Conservation (phyloP, 148 eudicot genomes). For the Amaranthus hypochondriacus region DNA sequence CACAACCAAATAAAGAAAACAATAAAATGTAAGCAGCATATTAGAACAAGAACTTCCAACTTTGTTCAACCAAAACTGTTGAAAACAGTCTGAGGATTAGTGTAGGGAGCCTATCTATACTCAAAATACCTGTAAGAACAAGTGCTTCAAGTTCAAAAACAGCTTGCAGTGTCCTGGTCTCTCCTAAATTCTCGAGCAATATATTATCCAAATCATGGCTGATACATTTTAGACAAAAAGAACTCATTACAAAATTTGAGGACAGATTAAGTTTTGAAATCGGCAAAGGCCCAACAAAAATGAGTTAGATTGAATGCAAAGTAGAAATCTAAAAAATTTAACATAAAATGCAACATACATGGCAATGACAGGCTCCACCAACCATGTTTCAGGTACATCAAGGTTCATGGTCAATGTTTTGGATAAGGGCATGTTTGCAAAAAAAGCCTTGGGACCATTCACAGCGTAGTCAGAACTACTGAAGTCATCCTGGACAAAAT, state of each 20-base stretch:
- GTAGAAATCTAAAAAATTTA: not conserved
- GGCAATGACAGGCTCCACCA: conserved; percentile 92
- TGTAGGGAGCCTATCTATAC: not conserved
- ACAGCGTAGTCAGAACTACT: conserved; percentile 69
- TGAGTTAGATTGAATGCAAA: not conserved
- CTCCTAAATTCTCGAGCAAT: conserved; percentile 88
- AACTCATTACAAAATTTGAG: not conserved
- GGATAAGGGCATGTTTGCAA: conserved; percentile 95
- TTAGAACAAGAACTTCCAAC: not conserved
- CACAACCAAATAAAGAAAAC: conserved; percentile 11
- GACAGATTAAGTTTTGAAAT: not conserved
- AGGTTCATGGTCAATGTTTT: conserved; percentile 98
- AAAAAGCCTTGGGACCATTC: conserved; percentile 93
- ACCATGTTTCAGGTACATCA: conserved; percentile 99
- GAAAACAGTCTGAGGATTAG: not conserved
- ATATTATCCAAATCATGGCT: conserved; percentile 99
- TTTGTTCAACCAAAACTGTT: not conserved
- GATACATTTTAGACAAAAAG: conserved; percentile 23
- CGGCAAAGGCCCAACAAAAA: not conserved
- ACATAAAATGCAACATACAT: conserved; percentile 47
- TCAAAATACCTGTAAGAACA: conserved; percentile 74
- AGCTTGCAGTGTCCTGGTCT: conserved; percentile 86
- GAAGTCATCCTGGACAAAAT: conserved; percentile 79
- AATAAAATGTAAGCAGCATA: conserved; percentile 8
- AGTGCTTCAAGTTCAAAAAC: conserved; percentile 97